Base-by-base conservation (phyloP, 2,329 filamentous ascomycete species). In the Cladosporium cucumerinum region DNA sequence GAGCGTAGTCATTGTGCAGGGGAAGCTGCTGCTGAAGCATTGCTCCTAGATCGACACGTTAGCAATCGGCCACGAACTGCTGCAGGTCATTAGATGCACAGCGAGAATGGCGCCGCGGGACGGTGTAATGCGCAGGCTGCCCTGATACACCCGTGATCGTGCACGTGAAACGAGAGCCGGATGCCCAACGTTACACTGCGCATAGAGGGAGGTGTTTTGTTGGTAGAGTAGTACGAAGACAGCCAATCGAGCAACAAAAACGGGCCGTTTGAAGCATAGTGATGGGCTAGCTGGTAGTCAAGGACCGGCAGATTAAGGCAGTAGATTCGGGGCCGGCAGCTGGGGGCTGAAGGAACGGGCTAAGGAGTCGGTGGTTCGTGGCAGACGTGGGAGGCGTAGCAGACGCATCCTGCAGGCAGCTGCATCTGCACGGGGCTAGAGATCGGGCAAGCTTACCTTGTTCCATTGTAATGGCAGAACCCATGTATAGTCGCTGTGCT, bases 21-120 rank as follows among this genome's bases (percentile, higher is more conserved):
- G 77, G 71, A 69, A 80, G 74, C 70, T 76, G 74, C 66, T 80
- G 78, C 69, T 80, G 79, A 69, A 82, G 77, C 70, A 81, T 73
- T 74, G 78, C 74, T 76, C 68, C 70, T 77, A 76, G 71, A 69
- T 72, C 70, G 71, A 72, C 71, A 69, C 76, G 79, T 76, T 79
- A 79, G 78, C 76, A 78, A 77, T 76, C 73, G 73, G 70, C 61
- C 51, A 65, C 66, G 66, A 66, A 52, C 57, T 43, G 57, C 49
- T 60, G 55, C 57, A 66, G 49, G 55, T 57, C 18, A 63, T 63
- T 59, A 48, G 49, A 62, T 62, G 60, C 60, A 62, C 49, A 46
- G 60, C 60, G 60, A 62, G 49, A 62, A 62, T 62, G 49, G 28
- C 49, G 32, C 60, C 49, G 34, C 49, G 34, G 60, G 60, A 51